These are phyloP conservation scores for Neocallimastix lanati DNA, from an alignment of 192 early-diverging fungal species.

Conservation along the genomic window DNA sequence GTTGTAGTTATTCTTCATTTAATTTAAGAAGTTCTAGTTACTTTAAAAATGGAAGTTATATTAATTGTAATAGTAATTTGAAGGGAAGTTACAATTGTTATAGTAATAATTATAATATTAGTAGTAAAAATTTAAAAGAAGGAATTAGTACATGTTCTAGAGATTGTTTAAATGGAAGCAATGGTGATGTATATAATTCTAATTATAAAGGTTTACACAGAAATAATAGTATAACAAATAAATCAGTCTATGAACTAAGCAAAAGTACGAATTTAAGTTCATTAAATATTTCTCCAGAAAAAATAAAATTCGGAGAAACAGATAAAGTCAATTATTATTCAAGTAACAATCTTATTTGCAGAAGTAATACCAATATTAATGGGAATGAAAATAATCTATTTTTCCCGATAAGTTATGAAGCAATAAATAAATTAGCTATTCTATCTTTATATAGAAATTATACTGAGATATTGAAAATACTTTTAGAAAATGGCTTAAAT, in stretches of 20 bases:
- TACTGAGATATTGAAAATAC: background rate
- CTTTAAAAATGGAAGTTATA: background rate
- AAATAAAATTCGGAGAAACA: background rate
- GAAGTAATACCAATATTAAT: background rate
- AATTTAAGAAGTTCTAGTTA: background rate
- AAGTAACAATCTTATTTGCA: background rate
- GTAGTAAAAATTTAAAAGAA: no score
- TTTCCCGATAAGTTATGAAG: background rate
- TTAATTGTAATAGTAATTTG: background rate
- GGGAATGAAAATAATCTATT: background rate
- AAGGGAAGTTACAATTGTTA: no score
- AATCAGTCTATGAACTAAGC: background rate
- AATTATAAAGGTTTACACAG: no score
- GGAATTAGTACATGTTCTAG: no score
- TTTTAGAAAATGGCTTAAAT: background rate
- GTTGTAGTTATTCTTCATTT: background rate
- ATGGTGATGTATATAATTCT: no score
- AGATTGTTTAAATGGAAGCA: no score
- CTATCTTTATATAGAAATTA: background rate
- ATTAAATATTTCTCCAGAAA: background rate
- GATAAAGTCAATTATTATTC: background rate
- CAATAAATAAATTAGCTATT: background rate
- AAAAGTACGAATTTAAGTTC: background rate
- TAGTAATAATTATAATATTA: no score
- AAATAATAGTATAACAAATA: background rate